phyloP scores from a whole-genome alignment of 2,329 filamentous ascomycete species.

The Exserohilum turcica region DNA sequence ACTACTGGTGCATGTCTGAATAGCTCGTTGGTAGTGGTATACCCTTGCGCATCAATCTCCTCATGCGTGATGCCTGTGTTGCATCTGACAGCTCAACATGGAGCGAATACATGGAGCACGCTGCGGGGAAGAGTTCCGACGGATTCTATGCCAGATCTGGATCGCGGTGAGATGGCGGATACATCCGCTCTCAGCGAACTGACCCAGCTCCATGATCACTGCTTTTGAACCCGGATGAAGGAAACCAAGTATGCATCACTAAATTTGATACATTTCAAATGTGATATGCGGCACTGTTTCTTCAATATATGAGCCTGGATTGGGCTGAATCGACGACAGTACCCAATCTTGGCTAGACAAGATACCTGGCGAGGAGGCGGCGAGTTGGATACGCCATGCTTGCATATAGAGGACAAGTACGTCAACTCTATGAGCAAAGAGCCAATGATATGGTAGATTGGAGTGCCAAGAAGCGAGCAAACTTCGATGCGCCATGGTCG shows the following conservation, averaged over 20 bases:
- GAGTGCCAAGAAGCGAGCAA: slow-evolving; percentile 18
- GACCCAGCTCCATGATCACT: neutral
- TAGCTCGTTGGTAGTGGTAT: neutral
- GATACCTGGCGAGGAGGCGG: neutral
- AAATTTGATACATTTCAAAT: neutral
- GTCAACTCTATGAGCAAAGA: neutral
- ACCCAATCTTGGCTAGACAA: neutral
- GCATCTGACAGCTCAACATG: slow-evolving; percentile 2
- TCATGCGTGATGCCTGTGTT: slow-evolving; percentile 5
- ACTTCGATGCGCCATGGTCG: slow-evolving; percentile 3
- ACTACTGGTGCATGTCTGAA: neutral
- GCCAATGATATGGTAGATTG: neutral
- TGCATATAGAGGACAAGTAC: neutral
- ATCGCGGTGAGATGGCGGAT: neutral
- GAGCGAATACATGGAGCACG: neutral
- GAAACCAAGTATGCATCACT: neutral
- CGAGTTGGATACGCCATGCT: neutral
- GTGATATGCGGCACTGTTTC: neutral
- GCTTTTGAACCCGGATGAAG: neutral
- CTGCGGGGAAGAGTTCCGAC: slow-evolving; percentile 8
- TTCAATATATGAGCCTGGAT: neutral
- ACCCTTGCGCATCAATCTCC: slow-evolving; percentile 6
- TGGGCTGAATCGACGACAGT: neutral
- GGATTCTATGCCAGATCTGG: slow-evolving; percentile 9
- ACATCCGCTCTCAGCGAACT: neutral